Evolutionary conservation across 2,329 filamentous ascomycete species (phyloP), one percentile per base, ranked within the genome.

Genomic region (Cryphonectria japonica): DNA sequence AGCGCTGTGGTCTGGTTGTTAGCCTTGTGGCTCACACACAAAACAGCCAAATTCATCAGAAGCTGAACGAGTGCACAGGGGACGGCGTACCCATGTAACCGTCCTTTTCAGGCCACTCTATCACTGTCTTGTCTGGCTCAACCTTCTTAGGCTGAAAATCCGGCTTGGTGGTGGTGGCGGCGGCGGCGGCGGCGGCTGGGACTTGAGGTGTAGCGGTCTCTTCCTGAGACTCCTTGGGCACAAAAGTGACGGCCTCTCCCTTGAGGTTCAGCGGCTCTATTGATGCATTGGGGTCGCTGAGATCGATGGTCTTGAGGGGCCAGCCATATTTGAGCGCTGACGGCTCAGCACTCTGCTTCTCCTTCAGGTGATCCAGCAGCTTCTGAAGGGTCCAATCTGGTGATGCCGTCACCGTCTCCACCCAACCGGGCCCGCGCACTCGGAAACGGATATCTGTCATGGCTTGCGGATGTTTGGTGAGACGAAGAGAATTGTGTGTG

Each of bases 281-380:
- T 76, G 82, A 73, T 82, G 86, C 43, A 79, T 80, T 77, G 74
- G 81, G 79, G 71, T 88, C 84, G 41, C 87, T 85, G 13, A 91
- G 83, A 50, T 89, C 85, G 22, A 98, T 85, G 0, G 89, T 84
- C 77, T 91, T 89, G 34, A 93, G 91, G 0, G 95, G 95, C 76
- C 92, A 97, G 50, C 94, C 94, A 81, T 92, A 93, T 84, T 96
- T 97, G 73, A 97, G 83, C 60, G 92, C 88, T 77, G 95, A 94
- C 19, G 85, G 84, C 8, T 84, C 77, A 22, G 95, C 84, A 5
- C 87, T 87, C 1, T 92, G 93, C 76, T 89, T 88, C 66, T 87
- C 82, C 67, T 85, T 85, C 76, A 95, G 89, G 66, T 87, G 83
- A 4, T 85, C 78, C 63, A 91, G 83, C 0, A 95, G 84, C 68